phyloP scores from a whole-genome alignment of 2,329 filamentous ascomycete genomes.

The Pseudovirgaria hyperparasitica region DNA sequence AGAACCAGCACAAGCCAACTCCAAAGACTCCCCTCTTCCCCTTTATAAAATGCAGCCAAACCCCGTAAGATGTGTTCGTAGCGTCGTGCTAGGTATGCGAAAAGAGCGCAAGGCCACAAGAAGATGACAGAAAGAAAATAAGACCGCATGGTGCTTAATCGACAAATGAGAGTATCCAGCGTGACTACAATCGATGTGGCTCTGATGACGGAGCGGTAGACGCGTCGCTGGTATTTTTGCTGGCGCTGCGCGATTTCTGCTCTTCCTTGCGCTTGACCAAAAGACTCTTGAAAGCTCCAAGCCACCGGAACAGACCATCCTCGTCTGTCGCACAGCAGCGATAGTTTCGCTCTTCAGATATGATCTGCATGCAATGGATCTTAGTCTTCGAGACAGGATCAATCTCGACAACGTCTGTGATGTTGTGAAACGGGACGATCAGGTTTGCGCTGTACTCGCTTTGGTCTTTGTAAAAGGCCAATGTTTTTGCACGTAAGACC shows the following conservation, averaged over 20 bases:
- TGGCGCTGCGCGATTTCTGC: conserved; percentile 1
- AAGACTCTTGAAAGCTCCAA: conserved; percentile 84
- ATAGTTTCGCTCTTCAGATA: conserved; percentile 67
- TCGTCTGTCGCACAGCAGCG: conserved; percentile 55
- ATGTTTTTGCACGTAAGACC: conserved; percentile 70
- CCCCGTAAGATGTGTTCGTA: no score
- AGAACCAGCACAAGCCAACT: no score
- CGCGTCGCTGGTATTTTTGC: no score
- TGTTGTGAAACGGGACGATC: conserved; percentile 62
- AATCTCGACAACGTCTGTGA: conserved; percentile 87
- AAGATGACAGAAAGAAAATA: no score
- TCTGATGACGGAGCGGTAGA: no score
- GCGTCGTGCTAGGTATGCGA: no score
- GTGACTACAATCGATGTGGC: no score
- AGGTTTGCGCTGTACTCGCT: conserved; percentile 77
- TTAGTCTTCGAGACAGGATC: conserved; percentile 79
- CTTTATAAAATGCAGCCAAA: no score
- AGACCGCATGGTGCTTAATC: no score
- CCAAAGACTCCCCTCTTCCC: no score
- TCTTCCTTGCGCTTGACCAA: conserved; percentile 54
- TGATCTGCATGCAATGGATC: conserved; percentile 77
- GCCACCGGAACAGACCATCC: conserved; percentile 67
- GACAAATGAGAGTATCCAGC: no score
- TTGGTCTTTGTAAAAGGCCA: conserved; percentile 89
- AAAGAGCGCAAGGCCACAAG: no score